phyloP scores from a whole-genome alignment of 2,329 filamentous ascomycete genomes.

The Pseudogymnoascus sp. region DNA sequence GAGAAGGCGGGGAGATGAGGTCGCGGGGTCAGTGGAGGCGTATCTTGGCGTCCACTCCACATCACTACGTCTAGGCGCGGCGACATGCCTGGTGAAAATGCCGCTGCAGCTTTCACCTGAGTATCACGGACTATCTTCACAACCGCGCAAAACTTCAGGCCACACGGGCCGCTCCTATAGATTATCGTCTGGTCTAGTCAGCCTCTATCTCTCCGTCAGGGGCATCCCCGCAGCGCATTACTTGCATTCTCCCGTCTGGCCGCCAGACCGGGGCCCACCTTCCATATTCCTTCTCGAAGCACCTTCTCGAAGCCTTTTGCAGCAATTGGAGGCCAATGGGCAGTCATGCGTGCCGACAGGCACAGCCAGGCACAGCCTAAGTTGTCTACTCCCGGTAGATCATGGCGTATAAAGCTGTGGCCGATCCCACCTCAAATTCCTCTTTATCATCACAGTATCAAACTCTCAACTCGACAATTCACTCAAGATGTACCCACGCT shows the following conservation, averaged over 20 bases:
- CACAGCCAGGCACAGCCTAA: not conserved
- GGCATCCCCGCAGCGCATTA: not conserved
- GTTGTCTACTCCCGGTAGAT: not conserved
- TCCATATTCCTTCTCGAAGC: not conserved
- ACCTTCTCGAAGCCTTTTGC: not conserved
- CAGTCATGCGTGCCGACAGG: not conserved
- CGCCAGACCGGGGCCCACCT: not conserved
- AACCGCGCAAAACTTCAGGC: not conserved
- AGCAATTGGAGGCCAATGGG: not conserved
- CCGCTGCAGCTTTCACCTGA: not conserved
- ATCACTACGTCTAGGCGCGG: not conserved
- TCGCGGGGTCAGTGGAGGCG: not conserved
- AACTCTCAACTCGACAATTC: not conserved
- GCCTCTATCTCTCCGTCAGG: not conserved
- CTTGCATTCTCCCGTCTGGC: slow-evolving; percentile 3
- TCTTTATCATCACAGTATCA: not conserved
- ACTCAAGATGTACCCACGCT: not conserved
- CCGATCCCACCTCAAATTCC: not conserved
- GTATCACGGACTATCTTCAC: not conserved
- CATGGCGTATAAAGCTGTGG: not conserved
- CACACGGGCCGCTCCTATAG: not conserved
- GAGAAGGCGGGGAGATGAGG: not conserved
- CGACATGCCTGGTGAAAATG: not conserved
- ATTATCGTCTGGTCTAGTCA: not conserved
- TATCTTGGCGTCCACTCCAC: not conserved